Percentiles rank a stretch among this genome's conserved stretches.
These are phyloP conservation scores for Boletales sp. DNA, from an alignment of 768 basidiomycete genomes.

Conservation along the genomic window DNA sequence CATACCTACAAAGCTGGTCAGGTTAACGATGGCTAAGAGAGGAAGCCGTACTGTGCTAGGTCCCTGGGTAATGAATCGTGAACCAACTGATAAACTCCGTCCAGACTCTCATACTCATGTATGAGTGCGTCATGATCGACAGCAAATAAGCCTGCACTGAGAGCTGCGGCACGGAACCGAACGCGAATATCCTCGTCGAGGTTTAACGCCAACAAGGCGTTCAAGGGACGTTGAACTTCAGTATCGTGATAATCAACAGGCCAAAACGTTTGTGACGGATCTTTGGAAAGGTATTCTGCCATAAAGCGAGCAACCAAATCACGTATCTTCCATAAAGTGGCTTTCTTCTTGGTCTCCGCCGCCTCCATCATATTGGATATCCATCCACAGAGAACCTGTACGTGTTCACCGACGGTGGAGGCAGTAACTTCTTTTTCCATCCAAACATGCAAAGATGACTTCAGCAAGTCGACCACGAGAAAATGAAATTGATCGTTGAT, in stretches of 20 bases:
- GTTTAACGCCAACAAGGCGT: slow-evolving; percentile 49
- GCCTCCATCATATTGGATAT: slow-evolving; percentile 43
- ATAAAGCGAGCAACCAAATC: slow-evolving; percentile 64
- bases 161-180: slow-evolving; percentile 67
- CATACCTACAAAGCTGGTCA: slow-evolving; percentile 49
- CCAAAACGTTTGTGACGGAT: slow-evolving; percentile 56
- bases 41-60: slow-evolving; percentile 45
- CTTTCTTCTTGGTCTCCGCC: slow-evolving; percentile 32
- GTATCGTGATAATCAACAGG: slow-evolving; percentile 24
- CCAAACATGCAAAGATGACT: slow-evolving; percentile 65
- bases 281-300: slow-evolving; percentile 55
- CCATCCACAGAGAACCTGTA: slow-evolving; percentile 51
- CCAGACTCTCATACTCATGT: slow-evolving; percentile 19
- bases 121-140: slow-evolving; percentile 33
- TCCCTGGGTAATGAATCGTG: slow-evolving; percentile 42
- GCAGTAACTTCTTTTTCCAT: slow-evolving; percentile 26
- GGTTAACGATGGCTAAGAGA: background rate
- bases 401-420: slow-evolving; percentile 40
- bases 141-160: slow-evolving; percentile 57
- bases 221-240: slow-evolving; percentile 36
- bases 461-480: slow-evolving; percentile 57
- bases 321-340: slow-evolving; percentile 65
- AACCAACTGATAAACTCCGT: slow-evolving; percentile 44
- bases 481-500: slow-evolving; percentile 51
- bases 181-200: slow-evolving; percentile 81